Evolutionary conservation across 148 eudicot species (phyloP).

Genomic region (Cornus suecica): DNA sequence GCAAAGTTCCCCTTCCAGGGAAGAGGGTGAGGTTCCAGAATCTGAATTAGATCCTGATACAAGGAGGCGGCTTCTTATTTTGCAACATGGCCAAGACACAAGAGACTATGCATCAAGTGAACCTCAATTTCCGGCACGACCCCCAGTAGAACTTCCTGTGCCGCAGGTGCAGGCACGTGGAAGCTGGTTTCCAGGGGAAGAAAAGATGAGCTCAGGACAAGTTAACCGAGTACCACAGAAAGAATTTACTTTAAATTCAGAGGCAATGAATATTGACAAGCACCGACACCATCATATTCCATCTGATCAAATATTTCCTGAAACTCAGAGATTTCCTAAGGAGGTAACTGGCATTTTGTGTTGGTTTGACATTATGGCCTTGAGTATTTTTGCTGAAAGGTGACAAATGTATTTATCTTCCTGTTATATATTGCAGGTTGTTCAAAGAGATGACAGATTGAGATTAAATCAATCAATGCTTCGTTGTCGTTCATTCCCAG

Average conservation of each 20-base stretch:
- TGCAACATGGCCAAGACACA: slow-evolving; percentile 89
- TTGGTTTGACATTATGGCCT: neutral
- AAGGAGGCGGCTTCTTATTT: slow-evolving; percentile 88
- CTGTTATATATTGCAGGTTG: slow-evolving; percentile 42
- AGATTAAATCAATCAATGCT: slow-evolving; percentile 44
- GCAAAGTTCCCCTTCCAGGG: slow-evolving; percentile 91
- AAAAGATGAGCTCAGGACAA: slow-evolving; percentile 63
- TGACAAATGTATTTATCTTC: neutral
- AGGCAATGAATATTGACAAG: slow-evolving; percentile 52
- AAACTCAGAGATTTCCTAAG: slow-evolving; percentile 60
- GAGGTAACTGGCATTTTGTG: slow-evolving; percentile 51
- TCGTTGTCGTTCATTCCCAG: slow-evolving; percentile 52
- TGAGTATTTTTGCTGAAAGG: neutral
- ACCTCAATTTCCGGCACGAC: slow-evolving; percentile 55
- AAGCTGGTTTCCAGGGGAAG: slow-evolving; percentile 77
- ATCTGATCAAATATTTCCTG: slow-evolving; percentile 49
- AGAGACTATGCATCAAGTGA: slow-evolving; percentile 57
- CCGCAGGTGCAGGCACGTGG: slow-evolving; percentile 64
- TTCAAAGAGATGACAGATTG: slow-evolving; percentile 60
- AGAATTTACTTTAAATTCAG: slow-evolving; percentile 50
- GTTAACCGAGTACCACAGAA: slow-evolving; percentile 41
- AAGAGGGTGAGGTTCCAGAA: slow-evolving; percentile 99
- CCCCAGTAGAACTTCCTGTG: slow-evolving; percentile 53
- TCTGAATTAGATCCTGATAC: slow-evolving; percentile 98
- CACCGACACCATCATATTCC: slow-evolving; percentile 50